These are phyloP conservation scores for Alternaria ethzedia DNA, from an alignment of 2,329 filamentous ascomycete genomes.

Conservation along the genomic window DNA sequence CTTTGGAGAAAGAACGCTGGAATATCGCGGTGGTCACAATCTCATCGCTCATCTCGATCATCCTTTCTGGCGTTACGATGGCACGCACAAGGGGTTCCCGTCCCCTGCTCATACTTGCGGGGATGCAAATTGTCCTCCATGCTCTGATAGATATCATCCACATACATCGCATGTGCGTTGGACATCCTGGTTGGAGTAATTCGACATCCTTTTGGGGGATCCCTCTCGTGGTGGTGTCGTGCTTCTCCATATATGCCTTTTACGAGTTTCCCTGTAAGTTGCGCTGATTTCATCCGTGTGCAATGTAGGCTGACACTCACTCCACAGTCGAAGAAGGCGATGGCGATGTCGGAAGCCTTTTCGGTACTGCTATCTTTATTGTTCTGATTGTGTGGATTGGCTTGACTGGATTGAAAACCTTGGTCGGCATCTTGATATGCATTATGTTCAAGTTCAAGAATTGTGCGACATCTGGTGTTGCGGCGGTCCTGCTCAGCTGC, in stretches of 20 bases:
- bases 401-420: background rate
- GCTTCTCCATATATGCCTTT: constrained; percentile 9
- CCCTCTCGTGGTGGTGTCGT: background rate
- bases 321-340: background rate
- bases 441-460: background rate
- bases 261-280: constrained; percentile 10
- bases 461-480: background rate
- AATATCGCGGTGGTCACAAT: background rate
- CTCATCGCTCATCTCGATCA: constrained; percentile 9
- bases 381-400: background rate
- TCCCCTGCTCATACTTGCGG: constrained; percentile 5
- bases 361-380: background rate
- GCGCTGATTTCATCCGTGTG: background rate
- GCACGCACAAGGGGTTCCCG: constrained; percentile 1
- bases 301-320: background rate
- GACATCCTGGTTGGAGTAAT: background rate
- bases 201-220: background rate
- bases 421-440: background rate
- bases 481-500: constrained; percentile 1
- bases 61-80: constrained; percentile 5
- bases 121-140: constrained; percentile 7
- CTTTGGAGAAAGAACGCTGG: background rate
- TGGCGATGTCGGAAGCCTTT: background rate
- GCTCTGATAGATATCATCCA: constrained; percentile 5
- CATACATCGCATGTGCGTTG: background rate